These are phyloP conservation scores for Talinum fruticosum DNA, from an alignment of 148 eudicot species.

Conservation along the genomic window DNA sequence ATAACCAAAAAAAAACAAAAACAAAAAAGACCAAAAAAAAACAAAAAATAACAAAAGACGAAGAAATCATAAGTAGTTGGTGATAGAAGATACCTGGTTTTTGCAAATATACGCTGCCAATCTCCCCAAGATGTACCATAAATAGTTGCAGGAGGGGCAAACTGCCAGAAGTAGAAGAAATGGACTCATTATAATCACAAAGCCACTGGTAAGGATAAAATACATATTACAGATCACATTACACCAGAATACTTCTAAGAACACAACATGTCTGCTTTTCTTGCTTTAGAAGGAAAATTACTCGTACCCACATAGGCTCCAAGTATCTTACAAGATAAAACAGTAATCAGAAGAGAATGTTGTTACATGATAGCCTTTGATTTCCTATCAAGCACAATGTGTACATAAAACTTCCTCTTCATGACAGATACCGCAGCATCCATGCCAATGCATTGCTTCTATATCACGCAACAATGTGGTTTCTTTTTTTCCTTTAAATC, in stretches of 20 bases:
- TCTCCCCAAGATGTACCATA: constrained; percentile 84
- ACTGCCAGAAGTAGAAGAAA: constrained; percentile 37
- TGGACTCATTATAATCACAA: constrained; percentile 2
- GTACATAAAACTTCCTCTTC: no score
- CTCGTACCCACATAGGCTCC: background rate
- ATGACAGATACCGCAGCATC: no score
- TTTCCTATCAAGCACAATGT: no score
- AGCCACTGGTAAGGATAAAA: background rate
- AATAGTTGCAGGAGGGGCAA: constrained; percentile 82
- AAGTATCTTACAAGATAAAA: background rate
- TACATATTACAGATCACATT: background rate
- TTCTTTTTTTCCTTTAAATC: no score
- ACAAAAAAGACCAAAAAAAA: background rate
- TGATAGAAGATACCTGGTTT: constrained; percentile 50
- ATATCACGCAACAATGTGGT: no score
- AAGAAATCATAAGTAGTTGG: background rate
- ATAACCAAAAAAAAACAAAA: no score
- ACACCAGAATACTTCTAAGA: background rate
- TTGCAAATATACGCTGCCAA: constrained; percentile 84
- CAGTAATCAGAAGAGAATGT: no score
- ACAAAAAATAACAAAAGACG: background rate
- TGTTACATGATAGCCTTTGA: no score
- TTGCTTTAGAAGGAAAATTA: background rate
- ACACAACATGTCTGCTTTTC: background rate
- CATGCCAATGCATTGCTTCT: no score